Evolutionary conservation across 148 eudicot species (phyloP).

Genomic region (Rhododendron vialii): DNA sequence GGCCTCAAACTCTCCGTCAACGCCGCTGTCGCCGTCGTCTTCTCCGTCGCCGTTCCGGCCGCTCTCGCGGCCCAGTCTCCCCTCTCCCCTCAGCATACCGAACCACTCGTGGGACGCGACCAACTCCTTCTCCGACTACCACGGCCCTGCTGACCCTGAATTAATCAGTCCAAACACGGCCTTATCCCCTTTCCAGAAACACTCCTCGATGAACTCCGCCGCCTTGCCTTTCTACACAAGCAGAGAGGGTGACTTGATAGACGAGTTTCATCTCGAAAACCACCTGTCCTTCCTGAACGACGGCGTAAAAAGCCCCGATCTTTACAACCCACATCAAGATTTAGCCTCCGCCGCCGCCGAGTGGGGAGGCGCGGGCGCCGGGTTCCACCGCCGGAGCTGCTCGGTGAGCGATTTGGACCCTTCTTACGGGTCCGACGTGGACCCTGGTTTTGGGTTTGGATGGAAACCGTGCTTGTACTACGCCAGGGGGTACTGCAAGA

Average conservation of each 20-base stretch:
- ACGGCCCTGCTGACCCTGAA: constrained; percentile 27
- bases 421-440: constrained; percentile 32
- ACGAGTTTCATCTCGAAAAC: constrained; percentile 70
- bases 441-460: constrained; percentile 43
- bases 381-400: constrained; percentile 61
- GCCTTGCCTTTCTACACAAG: constrained; percentile 50
- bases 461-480: constrained; percentile 85
- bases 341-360: constrained; percentile 12
- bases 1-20: constrained; percentile 39
- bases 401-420: constrained; percentile 61
- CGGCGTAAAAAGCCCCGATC: constrained; percentile 29
- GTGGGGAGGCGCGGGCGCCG: constrained; percentile 12
- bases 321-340: constrained; percentile 28
- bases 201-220: constrained; percentile 36
- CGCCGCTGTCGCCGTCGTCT: constrained; percentile 39
- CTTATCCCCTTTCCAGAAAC: neutral
- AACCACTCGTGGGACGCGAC: constrained; percentile 32
- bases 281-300: constrained; percentile 65
- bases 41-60: constrained; percentile 33
- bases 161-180: constrained; percentile 30
- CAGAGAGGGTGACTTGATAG: constrained; percentile 38
- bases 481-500: constrained; percentile 91
- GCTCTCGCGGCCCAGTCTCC: constrained; percentile 42
- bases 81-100: constrained; percentile 54
- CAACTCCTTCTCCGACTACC: constrained; percentile 34